phyloP scores from a whole-genome alignment of 495 filamentous ascomycete genomes.

The Aspergillus leporis region DNA sequence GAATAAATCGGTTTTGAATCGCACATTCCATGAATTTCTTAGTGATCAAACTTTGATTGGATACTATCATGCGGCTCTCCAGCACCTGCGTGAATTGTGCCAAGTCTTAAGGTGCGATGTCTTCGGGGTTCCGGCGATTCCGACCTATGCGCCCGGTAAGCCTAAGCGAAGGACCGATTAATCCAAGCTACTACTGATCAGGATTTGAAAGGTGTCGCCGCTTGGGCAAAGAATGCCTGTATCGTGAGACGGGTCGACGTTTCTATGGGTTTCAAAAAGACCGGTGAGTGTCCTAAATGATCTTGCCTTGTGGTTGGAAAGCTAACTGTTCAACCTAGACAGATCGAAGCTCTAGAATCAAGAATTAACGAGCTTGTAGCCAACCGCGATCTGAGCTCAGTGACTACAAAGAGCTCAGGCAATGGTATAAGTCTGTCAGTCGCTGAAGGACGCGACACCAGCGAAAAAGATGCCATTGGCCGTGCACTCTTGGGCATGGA shows the following conservation, averaged over 20 bases:
- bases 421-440: neutral
- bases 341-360: slow-evolving; percentile 27
- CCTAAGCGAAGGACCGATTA: neutral
- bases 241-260: slow-evolving; percentile 25
- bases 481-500: slow-evolving; percentile 15
- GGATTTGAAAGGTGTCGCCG: slow-evolving; percentile 21
- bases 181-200: neutral
- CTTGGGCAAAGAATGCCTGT: slow-evolving; percentile 23
- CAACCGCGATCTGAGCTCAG: neutral
- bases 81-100: slow-evolving; percentile 29
- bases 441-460: too few relatives aligned
- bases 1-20: too few relatives aligned
- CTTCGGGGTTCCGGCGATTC: slow-evolving; percentile 17
- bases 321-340: slow-evolving; percentile 6
- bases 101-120: slow-evolving; percentile 29
- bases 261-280: slow-evolving; percentile 30
- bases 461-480: slow-evolving; percentile 29
- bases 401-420: neutral
- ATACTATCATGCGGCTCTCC: slow-evolving; percentile 6
- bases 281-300: slow-evolving; percentile 7
- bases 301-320: neutral
- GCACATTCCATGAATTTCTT: neutral
- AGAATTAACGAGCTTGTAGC: slow-evolving; percentile 19
- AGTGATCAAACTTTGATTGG: neutral
- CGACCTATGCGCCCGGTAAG: slow-evolving; percentile 18